Base-by-base conservation (phyloP, 176 grass and related monocot genomes). In the Cenchrus fungigraminus region DNA sequence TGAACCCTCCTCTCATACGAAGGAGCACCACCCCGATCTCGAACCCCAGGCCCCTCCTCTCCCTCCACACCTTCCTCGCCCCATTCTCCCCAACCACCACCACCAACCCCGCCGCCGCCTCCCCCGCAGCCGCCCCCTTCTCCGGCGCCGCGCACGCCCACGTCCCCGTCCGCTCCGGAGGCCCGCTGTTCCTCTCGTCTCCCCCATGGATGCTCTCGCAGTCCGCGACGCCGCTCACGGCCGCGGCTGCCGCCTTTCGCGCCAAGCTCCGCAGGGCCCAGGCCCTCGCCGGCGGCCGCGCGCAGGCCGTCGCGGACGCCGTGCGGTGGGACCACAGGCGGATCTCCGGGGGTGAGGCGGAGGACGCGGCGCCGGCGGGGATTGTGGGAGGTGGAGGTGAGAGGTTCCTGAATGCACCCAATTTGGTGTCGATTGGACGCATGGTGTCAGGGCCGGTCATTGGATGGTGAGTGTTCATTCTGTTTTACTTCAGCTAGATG, bases 391-490 rank as follows among this genome's bases (percentile, higher is more conserved):
- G 52, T 8, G 65, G 70, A 82, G 56, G 79, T 32, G 96, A 98
- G 44, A 94, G 65, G 81, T 90, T 98, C 77, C 85, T 98, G 80
- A 98, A 98, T 92, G 89, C 93, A 45, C 93, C 96, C 42, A 98
- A 98, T 94, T 86, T 95, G 80, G 89, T 98, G 72, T 98, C 96
- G 59, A 90, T 98, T 80, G 89, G 89, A 58, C 87, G 96, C 68
- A 94, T 98, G 96, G 80, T 88, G 16, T 98, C 96, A 9, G 96
- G 96, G 19, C 93, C 93, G 50, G 79, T 92, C 58, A 98, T 98
- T 82, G 96, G 93, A 74, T 98, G 91, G 96, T 98, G 74, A 82
- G 83, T 68, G 59, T 64, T 61, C 32, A 67, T 10, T 72, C 47
- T 47, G 73, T 57, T 71, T 55, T 64, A 25, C 62, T 42, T 63